Conservation (phyloP, 2,329 filamentous ascomycete genomes). For the Tothia fuscella region DNA sequence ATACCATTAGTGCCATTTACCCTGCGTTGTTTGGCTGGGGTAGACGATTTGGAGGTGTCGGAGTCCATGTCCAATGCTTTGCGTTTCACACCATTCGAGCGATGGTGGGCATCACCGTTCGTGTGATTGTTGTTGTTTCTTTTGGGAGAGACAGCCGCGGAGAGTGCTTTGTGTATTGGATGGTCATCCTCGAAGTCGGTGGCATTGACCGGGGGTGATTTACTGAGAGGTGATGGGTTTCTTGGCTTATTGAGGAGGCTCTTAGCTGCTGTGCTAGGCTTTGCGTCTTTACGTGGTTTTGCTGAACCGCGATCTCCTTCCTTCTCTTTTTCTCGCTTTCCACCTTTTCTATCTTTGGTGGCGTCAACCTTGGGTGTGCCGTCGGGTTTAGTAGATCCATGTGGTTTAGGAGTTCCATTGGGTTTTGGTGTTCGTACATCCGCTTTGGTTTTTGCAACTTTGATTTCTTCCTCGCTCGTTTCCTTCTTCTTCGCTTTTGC, state of each 20-base stretch:
- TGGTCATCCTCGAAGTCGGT: constrained; percentile 42
- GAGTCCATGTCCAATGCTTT: not conserved
- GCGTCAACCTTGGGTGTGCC: constrained; percentile 12
- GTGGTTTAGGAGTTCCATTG: constrained; percentile 8
- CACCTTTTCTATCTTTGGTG: constrained; percentile 1
- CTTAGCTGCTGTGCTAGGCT: constrained; percentile 15
- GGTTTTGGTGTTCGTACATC: constrained; percentile 5
- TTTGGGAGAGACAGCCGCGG: constrained; percentile 21
- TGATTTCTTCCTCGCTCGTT: not conserved
- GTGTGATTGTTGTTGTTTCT: constrained; percentile 3
- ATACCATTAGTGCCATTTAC: constrained; percentile 4
- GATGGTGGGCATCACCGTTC: not conserved
- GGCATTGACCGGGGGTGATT: constrained; percentile 48
- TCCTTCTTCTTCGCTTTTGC: constrained; percentile 16
- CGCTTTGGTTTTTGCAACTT: not conserved
- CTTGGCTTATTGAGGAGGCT: constrained; percentile 39
- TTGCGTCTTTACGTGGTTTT: constrained; percentile 20
- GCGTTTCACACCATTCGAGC: constrained; percentile 8
- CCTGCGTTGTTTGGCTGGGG: not conserved
- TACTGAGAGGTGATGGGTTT: constrained; percentile 50
- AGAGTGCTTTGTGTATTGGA: constrained; percentile 26
- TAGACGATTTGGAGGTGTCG: not conserved
- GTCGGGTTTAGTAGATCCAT: too few relatives aligned
- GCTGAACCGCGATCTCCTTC: constrained; percentile 12
- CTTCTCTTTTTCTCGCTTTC: constrained; percentile 7